Base-by-base conservation (phyloP, 306 rosid genomes). In the Castanea mollissima region DNA sequence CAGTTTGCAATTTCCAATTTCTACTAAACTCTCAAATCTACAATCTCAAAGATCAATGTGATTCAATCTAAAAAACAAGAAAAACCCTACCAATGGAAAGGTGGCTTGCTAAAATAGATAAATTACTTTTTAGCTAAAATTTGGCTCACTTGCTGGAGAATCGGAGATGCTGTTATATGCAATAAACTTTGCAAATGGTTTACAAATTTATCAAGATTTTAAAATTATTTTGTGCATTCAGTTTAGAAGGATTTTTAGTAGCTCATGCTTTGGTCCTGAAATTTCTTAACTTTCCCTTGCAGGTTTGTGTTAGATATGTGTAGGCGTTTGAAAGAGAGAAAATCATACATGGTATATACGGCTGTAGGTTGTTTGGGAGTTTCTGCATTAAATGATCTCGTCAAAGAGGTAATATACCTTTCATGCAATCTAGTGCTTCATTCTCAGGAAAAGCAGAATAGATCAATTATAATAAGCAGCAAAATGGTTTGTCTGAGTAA, bases 361-460 rank as follows among this genome's bases (percentile, higher is more conserved):
- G 99, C 97, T 84, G 84, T 92, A 21, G 97, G 95, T 19, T 94
- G 97, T 87, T 85, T 94, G 46, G 97, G 98, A 80, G 74, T 94
- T 80, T 79, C 92, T 59, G 92, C 93, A 64, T 77, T 92, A 82
- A 85, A 83, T 29, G 98, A 92, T 83, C 80, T 92, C 56, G 21
- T 94, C 85, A 88, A 82, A 81, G 98, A 94, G 97, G 98, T 94
- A 92, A 58, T 70, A 29, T 55, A 73, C 75, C 73, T 82, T 65
- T 71, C 44, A 14, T 38, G 44, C 71, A 15, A n/a, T 60, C 38
- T 5, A 19, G 55, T 59, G 35, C 70, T 78, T 71, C 15, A 78
- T 70, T 69, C 81, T 69, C 1, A 35, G 32, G 44, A 69, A 20
- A 2, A 4, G 44, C 18, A 21, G 10, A 31, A 9, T 34, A 67